These are phyloP conservation scores for Alternaria sp. DNA, from an alignment of 2,329 filamentous ascomycete genomes.

Conservation along the genomic window DNA sequence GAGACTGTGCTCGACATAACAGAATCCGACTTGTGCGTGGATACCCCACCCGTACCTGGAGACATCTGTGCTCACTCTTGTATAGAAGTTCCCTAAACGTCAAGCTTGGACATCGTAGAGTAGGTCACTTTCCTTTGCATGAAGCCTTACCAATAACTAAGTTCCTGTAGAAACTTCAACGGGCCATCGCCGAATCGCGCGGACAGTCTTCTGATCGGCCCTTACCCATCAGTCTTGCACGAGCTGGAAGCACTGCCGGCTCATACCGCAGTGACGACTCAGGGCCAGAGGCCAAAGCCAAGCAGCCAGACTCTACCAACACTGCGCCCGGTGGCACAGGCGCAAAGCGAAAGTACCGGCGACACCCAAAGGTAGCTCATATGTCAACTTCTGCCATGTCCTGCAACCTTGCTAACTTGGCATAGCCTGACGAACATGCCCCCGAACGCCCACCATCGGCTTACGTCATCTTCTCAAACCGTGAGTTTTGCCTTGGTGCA, in stretches of 20 bases:
- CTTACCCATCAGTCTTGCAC: slow-evolving; percentile 51
- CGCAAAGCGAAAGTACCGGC: slow-evolving; percentile 76
- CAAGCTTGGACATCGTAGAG: slow-evolving; percentile 81
- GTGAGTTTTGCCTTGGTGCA: slow-evolving; percentile 58
- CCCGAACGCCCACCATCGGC: slow-evolving; percentile 83
- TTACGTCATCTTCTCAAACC: slow-evolving; percentile 87
- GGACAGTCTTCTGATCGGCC: slow-evolving; percentile 57
- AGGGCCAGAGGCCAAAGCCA: slow-evolving; percentile 58
- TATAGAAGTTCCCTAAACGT: slow-evolving; percentile 76
- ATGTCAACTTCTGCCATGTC: neutral
- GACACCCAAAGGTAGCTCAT: slow-evolving; percentile 74
- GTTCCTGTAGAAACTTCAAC: slow-evolving; percentile 74
- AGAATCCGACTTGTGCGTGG: slow-evolving; percentile 77
- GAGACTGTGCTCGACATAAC: slow-evolving; percentile 85
- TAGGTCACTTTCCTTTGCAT: slow-evolving; percentile 55
- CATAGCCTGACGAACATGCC: slow-evolving; percentile 77
- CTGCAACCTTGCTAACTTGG: slow-evolving; percentile 23
- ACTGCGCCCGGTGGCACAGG: slow-evolving; percentile 35
- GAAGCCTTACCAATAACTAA: slow-evolving; percentile 10
- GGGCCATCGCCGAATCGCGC: slow-evolving; percentile 78
- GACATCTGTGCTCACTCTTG: slow-evolving; percentile 20
- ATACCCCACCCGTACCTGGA: slow-evolving; percentile 17
- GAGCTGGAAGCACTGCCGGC: slow-evolving; percentile 64
- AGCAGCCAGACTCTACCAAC: slow-evolving; percentile 56
- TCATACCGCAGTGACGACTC: slow-evolving; percentile 63